Evolutionary conservation across 768 basidiomycete genomes (phyloP).

Genomic region (Tubosaeta sp.): DNA sequence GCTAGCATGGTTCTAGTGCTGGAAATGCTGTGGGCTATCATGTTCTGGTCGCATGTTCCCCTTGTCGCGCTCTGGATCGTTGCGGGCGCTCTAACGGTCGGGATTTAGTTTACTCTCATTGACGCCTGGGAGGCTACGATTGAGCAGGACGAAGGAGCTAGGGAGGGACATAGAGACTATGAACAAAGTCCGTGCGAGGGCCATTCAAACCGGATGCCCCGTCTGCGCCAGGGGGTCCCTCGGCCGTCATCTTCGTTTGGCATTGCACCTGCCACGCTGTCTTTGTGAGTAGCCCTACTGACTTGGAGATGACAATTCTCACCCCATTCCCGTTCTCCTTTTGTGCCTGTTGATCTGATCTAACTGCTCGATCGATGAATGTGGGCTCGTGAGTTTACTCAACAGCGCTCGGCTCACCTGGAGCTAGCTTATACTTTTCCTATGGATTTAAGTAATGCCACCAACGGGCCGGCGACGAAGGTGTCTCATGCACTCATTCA

Average conservation of each 20-base stretch:
- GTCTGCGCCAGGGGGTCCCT: no score
- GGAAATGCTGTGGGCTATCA: conserved; percentile 8
- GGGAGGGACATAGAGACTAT: not conserved
- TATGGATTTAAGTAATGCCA: no score
- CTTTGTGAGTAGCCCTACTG: not conserved
- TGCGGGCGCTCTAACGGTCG: conserved; percentile 12
- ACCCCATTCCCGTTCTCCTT: not conserved
- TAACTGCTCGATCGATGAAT: no score
- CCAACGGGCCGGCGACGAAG: no score
- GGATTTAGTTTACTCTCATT: not conserved
- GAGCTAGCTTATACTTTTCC: no score
- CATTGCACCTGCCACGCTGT: no score
- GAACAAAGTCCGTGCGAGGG: not conserved
- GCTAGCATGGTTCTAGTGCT: conserved; percentile 9
- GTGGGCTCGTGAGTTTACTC: no score
- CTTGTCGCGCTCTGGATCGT: conserved; percentile 14
- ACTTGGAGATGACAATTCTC: no score
- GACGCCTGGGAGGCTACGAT: conserved; percentile 19
- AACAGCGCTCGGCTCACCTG: no score
- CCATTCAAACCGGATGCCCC: no score
- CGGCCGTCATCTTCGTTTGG: not conserved
- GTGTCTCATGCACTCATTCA: no score
- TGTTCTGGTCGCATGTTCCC: conserved; percentile 23
- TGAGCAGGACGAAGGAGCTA: conserved; percentile 13
- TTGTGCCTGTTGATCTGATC: not conserved